Percentiles rank a stretch among this genome's conserved stretches.
phyloP scores from a whole-genome alignment of 2,329 filamentous ascomycete genomes.

The Exophiala aquamarina region DNA sequence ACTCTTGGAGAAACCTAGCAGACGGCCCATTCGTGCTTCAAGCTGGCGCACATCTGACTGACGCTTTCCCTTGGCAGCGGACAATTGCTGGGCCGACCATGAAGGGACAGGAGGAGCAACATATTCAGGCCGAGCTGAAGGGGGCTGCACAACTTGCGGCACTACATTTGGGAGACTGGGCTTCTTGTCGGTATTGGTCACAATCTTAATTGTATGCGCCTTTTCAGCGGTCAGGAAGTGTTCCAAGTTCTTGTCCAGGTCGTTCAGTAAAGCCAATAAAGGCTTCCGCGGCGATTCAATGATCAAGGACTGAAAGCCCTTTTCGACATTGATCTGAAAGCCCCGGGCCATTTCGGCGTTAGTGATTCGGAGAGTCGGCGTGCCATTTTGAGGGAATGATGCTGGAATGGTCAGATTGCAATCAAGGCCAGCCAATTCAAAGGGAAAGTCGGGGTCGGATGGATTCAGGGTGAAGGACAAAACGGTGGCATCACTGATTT shows the following conservation, averaged over 20 bases:
- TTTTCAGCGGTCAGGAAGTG: conserved; percentile 67
- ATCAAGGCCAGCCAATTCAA: conserved; percentile 67
- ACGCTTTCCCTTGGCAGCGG: conserved; percentile 62
- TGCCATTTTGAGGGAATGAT: conserved; percentile 58
- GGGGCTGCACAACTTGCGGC: neutral
- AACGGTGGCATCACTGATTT: conserved; percentile 52
- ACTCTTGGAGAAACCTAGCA: conserved; percentile 67
- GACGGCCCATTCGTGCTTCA: conserved; percentile 70
- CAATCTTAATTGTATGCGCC: conserved; percentile 69
- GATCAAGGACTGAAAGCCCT: conserved; percentile 68
- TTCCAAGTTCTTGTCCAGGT: conserved; percentile 72
- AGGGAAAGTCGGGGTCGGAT: conserved; percentile 82
- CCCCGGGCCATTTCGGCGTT: conserved; percentile 71
- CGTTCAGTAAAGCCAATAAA: conserved; percentile 66
- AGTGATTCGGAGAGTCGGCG: conserved; percentile 61
- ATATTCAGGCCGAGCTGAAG: neutral
- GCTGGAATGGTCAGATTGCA: conserved; percentile 67
- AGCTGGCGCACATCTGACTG: conserved; percentile 69
- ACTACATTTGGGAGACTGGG: neutral
- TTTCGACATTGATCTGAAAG: conserved; percentile 74
- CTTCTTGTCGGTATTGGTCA: conserved; percentile 57
- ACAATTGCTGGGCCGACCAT: conserved; percentile 54
- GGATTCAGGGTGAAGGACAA: conserved; percentile 67
- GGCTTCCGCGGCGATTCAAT: conserved; percentile 56
- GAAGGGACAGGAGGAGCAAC: conserved; percentile 5